Conservation (phyloP, 306 rosid species). For the Fragaria ananassa region DNA sequence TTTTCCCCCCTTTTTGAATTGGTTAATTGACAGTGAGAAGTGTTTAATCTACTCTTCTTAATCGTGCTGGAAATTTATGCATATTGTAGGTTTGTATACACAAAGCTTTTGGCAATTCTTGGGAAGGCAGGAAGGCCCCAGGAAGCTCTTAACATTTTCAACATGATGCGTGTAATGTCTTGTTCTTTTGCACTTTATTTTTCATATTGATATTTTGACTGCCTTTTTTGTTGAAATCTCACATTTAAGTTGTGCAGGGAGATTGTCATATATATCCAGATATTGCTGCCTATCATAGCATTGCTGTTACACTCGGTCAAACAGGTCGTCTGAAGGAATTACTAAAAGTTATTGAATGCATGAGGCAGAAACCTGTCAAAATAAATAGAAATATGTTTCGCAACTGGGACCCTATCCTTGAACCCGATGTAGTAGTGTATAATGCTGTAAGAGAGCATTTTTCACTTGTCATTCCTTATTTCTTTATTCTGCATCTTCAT, state of each 20-base stretch:
- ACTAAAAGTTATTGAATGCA: slow-evolving; percentile 63
- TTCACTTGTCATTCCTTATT: slow-evolving; percentile 17
- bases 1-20: neutral
- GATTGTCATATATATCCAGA: slow-evolving; percentile 73
- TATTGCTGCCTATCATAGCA: slow-evolving; percentile 88
- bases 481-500: slow-evolving; percentile 25
- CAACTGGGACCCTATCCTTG: slow-evolving; percentile 76
- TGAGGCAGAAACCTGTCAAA: slow-evolving; percentile 69
- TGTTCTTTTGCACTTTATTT: slow-evolving; percentile 30
- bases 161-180: slow-evolving; percentile 68
- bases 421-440: slow-evolving; percentile 81
- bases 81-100: slow-evolving; percentile 78
- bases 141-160: slow-evolving; percentile 78
- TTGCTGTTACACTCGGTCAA: slow-evolving; percentile 93
- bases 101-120: slow-evolving; percentile 83
- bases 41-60: neutral
- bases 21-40: neutral
- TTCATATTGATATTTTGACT: slow-evolving; percentile 15
- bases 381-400: slow-evolving; percentile 29
- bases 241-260: slow-evolving; percentile 50
- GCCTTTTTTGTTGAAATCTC: slow-evolving; percentile 27
- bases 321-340: slow-evolving; percentile 75
- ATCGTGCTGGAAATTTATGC: slow-evolving; percentile 15
- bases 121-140: slow-evolving; percentile 78
- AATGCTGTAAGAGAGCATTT: slow-evolving; percentile 66